phyloP scores from a whole-genome alignment of 129 eudicot genomes.

The Artemisia argyi region DNA sequence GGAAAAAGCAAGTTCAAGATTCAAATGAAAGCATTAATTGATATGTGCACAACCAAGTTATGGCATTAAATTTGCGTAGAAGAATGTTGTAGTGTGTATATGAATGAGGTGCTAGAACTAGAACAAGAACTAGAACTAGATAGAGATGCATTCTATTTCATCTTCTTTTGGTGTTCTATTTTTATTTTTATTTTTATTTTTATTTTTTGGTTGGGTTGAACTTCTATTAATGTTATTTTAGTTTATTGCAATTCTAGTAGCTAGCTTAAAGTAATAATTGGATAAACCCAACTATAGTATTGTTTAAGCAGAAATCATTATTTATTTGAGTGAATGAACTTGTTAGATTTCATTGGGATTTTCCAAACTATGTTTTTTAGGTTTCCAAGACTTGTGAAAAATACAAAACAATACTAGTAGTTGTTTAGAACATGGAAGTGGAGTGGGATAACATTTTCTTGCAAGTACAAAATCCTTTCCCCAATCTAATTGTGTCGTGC shows the following conservation, averaged over 20 bases:
- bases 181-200: constrained; percentile 8
- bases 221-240: constrained; percentile 25
- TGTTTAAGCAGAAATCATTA: not conserved
- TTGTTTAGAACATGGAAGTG: constrained; percentile 1
- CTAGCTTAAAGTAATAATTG: not conserved
- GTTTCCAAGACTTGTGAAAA: not conserved
- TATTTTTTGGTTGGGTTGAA: constrained; percentile 24
- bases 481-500: not conserved
- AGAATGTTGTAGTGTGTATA: constrained; percentile 39
- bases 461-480: not conserved
- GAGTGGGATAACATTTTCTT: not conserved
- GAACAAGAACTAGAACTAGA: constrained; percentile 19
- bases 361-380: not conserved
- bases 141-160: constrained; percentile 31
- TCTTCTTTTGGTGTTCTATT: constrained; percentile 24
- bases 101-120: constrained; percentile 17
- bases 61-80: constrained; percentile 34
- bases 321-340: not conserved
- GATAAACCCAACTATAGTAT: no score
- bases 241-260: constrained; percentile 10
- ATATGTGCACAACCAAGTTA: constrained; percentile 31
- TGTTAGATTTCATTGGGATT: constrained; percentile 3
- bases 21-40: constrained; percentile 37
- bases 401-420: not conserved
- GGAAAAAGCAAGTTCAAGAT: constrained; percentile 60